A percentile compares a stretch with the other conserved stretches of the same genome.
phyloP scores from a whole-genome alignment of 441 rosid genomes.

The Adansonia rubrostipa region DNA sequence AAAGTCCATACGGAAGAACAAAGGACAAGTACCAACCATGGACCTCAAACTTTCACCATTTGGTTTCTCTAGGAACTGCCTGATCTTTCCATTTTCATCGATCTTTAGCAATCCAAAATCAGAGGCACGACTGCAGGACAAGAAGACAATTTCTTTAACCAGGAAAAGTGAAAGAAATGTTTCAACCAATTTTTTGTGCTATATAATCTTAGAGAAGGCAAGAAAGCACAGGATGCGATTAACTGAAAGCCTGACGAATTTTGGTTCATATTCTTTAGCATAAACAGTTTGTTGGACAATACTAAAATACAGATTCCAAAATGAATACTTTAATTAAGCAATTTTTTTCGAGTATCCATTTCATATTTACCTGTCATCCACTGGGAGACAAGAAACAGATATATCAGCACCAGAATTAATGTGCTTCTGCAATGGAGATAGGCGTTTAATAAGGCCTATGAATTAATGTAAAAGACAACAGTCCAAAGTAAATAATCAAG shows the following conservation, averaged over 20 bases:
- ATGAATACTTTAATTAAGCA: background rate
- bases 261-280: background rate
- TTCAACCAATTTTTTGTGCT: background rate
- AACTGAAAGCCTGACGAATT: background rate
- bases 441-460: background rate
- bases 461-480: background rate
- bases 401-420: slow-evolving; percentile 75
- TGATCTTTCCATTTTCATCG: slow-evolving; percentile 62
- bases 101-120: slow-evolving; percentile 81
- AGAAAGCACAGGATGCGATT: background rate
- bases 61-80: slow-evolving; percentile 76
- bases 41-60: slow-evolving; percentile 71
- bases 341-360: background rate
- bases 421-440: slow-evolving; percentile 64
- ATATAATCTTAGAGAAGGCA: background rate
- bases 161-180: background rate
- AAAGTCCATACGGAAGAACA: background rate
- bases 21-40: slow-evolving; percentile 52
- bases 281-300: background rate
- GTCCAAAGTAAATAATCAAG: background rate
- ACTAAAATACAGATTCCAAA: background rate
- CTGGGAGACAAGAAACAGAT: slow-evolving; percentile 74
- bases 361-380: slow-evolving; percentile 62
- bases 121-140: slow-evolving; percentile 63
- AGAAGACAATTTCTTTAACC: slow-evolving; percentile 17